These are phyloP conservation scores for Monilinia laxa DNA, from an alignment of 2,329 filamentous ascomycete genomes.

Conservation along the genomic window DNA sequence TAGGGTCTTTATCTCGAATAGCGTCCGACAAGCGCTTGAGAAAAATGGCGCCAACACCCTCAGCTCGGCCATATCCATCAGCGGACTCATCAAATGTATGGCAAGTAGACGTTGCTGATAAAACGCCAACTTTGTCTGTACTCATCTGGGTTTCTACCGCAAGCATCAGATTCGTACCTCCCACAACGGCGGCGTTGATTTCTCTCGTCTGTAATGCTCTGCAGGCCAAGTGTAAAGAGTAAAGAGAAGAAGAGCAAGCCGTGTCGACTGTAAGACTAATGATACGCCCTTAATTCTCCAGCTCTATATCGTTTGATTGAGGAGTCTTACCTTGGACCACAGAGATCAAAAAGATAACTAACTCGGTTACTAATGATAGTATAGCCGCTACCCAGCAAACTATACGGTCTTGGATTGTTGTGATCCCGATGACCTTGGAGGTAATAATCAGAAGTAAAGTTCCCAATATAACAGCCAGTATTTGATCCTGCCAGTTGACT, in stretches of 20 bases:
- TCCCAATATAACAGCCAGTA: conserved; percentile 30
- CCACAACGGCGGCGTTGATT: conserved; percentile 37
- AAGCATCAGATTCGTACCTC: conserved; percentile 31
- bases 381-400: conserved; percentile 8
- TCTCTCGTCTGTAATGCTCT: conserved; percentile 45
- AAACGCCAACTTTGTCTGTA: conserved; percentile 41
- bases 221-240: conserved; percentile 46
- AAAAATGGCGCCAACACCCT: conserved; percentile 45
- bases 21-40: conserved; percentile 47
- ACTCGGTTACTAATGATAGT: conserved; percentile 35
- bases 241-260: conserved; percentile 48
- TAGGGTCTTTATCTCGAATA: conserved; percentile 44
- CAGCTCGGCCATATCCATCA: conserved; percentile 48
- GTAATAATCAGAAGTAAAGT: conserved; percentile 21
- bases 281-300: not conserved
- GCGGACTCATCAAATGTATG: conserved; percentile 30
- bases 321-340: conserved; percentile 49
- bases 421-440: conserved; percentile 22
- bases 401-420: conserved; percentile 36
- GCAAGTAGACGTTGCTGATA: conserved; percentile 24
- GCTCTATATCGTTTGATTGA: conserved; percentile 58
- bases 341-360: conserved; percentile 17
- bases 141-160: conserved; percentile 12
- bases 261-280: conserved; percentile 47
- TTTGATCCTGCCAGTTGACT: conserved; percentile 28